phyloP scores from a whole-genome alignment of 2,329 filamentous ascomycete species.

The Tympanopsis confertula region DNA sequence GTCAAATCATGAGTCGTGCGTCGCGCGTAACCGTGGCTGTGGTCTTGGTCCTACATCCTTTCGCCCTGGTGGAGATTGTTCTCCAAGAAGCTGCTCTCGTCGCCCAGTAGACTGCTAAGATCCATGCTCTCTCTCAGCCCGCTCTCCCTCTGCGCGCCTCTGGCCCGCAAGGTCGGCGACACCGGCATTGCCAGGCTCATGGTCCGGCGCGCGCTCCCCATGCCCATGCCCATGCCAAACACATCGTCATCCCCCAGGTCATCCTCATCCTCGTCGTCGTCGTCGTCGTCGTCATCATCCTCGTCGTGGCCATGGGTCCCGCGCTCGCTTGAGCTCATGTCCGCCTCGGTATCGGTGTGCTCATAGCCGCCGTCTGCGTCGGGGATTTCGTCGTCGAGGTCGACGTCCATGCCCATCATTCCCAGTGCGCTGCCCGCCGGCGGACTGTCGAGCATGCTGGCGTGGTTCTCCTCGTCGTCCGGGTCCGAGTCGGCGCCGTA shows the following conservation, averaged over 20 bases:
- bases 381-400: slow-evolving; percentile 62
- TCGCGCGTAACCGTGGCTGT: no score
- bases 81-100: slow-evolving; percentile 43
- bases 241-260: slow-evolving; percentile 16
- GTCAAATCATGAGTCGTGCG: no score
- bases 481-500: slow-evolving; percentile 35
- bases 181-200: slow-evolving; percentile 9
- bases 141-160: slow-evolving; percentile 24
- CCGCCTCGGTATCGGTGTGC: slow-evolving; percentile 66
- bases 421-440: slow-evolving; percentile 9
- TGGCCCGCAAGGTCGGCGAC: slow-evolving; percentile 18
- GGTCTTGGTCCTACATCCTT: neutral
- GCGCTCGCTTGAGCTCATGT: slow-evolving; percentile 31
- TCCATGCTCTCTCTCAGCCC: slow-evolving; percentile 40
- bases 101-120: slow-evolving; percentile 39
- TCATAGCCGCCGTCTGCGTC: slow-evolving; percentile 56
- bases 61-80: slow-evolving; percentile 34
- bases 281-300: slow-evolving; percentile 17
- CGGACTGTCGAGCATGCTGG: slow-evolving; percentile 41
- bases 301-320: slow-evolving; percentile 8
- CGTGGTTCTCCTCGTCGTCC: slow-evolving; percentile 42
- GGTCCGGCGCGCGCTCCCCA: slow-evolving; percentile 4
- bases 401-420: slow-evolving; percentile 49
- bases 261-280: slow-evolving; percentile 9
- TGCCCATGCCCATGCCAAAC: slow-evolving; percentile 21